A percentile compares a stretch with the other conserved stretches of the same genome.
phyloP scores from a whole-genome alignment of 2,329 filamentous ascomycete species.

The Diplodia sapinea region DNA sequence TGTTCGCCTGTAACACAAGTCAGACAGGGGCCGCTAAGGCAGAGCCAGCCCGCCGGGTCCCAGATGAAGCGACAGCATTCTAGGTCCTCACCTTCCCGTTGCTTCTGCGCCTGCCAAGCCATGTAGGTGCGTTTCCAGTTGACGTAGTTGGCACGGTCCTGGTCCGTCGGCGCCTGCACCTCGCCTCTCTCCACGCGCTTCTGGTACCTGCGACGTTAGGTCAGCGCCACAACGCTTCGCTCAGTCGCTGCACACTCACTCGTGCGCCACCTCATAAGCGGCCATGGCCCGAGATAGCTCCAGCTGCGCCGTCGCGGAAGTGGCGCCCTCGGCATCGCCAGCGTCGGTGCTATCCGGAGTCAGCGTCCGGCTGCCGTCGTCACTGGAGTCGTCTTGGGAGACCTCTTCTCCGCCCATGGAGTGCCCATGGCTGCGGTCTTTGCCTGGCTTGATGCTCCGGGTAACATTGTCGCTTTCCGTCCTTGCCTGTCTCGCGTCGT shows the following conservation, averaged over 20 bases:
- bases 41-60: neutral
- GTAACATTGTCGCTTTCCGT: neutral
- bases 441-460: too few relatives aligned
- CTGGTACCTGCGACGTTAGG: slow-evolving; percentile 10
- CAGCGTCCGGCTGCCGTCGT: neutral
- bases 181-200: slow-evolving; percentile 5
- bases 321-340: neutral
- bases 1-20: slow-evolving; percentile 2
- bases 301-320: neutral
- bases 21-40: neutral
- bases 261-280: slow-evolving; percentile 10
- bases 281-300: neutral
- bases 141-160: slow-evolving; percentile 10
- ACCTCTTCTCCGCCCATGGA: neutral
- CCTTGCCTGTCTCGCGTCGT: neutral
- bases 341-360: neutral
- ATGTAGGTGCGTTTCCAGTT: slow-evolving; percentile 23
- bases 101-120: slow-evolving; percentile 4
- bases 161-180: slow-evolving; percentile 2
- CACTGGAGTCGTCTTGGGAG: neutral
- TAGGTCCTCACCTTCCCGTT: neutral
- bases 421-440: neutral
- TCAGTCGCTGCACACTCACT: slow-evolving; percentile 6
- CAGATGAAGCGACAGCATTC: neutral
- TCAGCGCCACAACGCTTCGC: neutral